Conservation (phyloP, 176 grass and related monocot genomes). For the Raddia guianensis region DNA sequence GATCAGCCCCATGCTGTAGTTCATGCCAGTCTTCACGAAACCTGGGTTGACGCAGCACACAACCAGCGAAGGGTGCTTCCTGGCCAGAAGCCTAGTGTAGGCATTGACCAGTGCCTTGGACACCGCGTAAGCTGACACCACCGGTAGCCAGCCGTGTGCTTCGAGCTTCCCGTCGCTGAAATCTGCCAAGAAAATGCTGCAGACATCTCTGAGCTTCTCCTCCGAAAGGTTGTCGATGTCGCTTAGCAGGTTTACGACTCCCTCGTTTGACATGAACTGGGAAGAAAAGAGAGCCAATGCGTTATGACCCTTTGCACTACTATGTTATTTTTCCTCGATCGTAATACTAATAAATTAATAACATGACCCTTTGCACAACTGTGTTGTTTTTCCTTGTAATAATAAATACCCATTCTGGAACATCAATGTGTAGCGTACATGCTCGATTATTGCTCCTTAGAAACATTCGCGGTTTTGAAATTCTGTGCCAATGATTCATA, state of each 20-base stretch:
- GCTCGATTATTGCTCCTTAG: background rate
- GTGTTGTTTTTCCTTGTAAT: background rate
- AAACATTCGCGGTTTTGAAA: too few species aligned
- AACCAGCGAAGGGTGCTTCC: slow-evolving; percentile 36
- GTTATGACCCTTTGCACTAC: background rate
- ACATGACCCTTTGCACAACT: background rate
- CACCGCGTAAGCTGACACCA: slow-evolving; percentile 44
- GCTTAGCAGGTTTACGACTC: slow-evolving; percentile 12
- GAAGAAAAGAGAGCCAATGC: too few species aligned
- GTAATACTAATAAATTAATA: too few species aligned
- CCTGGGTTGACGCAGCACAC: slow-evolving; percentile 51
- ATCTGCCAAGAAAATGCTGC: slow-evolving; percentile 20
- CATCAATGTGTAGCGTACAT: background rate
- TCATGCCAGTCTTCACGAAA: slow-evolving; percentile 58
- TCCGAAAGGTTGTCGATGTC: slow-evolving; percentile 35
- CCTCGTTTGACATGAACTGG: slow-evolving; percentile 40
- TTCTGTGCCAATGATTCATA: too few species aligned
- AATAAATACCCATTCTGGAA: background rate
- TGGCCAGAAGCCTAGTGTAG: slow-evolving; percentile 59
- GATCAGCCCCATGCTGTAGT: slow-evolving; percentile 36
- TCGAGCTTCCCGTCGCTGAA: slow-evolving; percentile 46
- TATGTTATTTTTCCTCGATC: too few species aligned
- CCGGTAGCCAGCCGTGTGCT: slow-evolving; percentile 34
- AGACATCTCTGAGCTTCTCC: slow-evolving; percentile 14
- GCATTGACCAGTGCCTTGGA: slow-evolving; percentile 54